Percentiles rank a stretch among this genome's conserved stretches.
phyloP scores from a whole-genome alignment of 2,329 filamentous ascomycete species.

The Talaromyces funiculosus region DNA sequence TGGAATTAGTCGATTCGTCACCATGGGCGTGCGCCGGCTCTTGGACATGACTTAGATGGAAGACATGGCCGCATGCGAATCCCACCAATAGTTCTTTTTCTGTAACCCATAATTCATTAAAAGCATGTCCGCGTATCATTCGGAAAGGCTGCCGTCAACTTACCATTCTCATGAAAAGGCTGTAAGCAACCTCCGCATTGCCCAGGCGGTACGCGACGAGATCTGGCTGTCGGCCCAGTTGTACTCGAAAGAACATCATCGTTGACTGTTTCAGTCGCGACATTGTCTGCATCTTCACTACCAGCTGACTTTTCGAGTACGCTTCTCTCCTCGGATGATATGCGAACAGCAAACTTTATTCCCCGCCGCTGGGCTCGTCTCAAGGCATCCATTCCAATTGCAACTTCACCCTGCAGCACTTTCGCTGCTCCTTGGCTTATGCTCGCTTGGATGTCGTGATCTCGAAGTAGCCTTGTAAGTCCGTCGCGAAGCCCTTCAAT shows the following conservation, averaged over 20 bases:
- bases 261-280: slow-evolving; percentile 11
- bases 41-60: slow-evolving; percentile 58
- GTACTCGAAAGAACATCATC: slow-evolving; percentile 8
- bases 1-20: slow-evolving; percentile 11
- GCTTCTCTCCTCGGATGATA: slow-evolving; percentile 10
- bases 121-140: not conserved
- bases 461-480: slow-evolving; percentile 82
- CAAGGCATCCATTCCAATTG: slow-evolving; percentile 72
- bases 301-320: not conserved
- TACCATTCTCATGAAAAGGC: slow-evolving; percentile 37
- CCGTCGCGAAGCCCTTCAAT: slow-evolving; percentile 87
- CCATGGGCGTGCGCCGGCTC: slow-evolving; percentile 29
- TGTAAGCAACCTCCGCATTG: slow-evolving; percentile 35
- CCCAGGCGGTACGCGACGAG: slow-evolving; percentile 20
- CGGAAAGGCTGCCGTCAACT: slow-evolving; percentile 2
- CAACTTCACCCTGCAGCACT: slow-evolving; percentile 82
- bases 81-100: slow-evolving; percentile 56
- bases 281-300: slow-evolving; percentile 11
- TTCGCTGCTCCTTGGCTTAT: slow-evolving; percentile 86
- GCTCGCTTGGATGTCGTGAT: slow-evolving; percentile 91
- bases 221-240: not conserved
- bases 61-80: slow-evolving; percentile 65
- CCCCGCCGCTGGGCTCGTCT: slow-evolving; percentile 74
- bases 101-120: slow-evolving; percentile 17
- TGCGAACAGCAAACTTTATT: slow-evolving; percentile 77